Base-by-base conservation (phyloP, 495 filamentous ascomycete genomes). In the Oidiodendron maius region DNA sequence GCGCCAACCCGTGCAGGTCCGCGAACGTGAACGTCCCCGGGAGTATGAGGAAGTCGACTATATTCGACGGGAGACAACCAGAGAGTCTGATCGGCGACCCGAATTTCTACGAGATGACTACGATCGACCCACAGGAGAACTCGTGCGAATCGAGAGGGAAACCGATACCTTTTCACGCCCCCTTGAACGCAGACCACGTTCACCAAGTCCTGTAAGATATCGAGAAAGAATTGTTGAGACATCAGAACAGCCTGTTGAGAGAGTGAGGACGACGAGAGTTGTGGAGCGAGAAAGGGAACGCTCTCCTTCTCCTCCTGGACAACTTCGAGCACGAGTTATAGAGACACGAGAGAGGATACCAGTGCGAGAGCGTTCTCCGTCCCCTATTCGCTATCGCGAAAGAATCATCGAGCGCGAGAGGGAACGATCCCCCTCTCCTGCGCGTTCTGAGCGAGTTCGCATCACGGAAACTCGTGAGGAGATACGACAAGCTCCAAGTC, bases 51-150 rank as follows among this genome's bases (percentile, higher is more conserved):
- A 61, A 25, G 39, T 50, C 20, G 50, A 55, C 26, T 22, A 49
- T 46, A 38, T 72, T 67, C 57, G 57, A 61, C 46, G 52, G 64
- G 32, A 61, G 65, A 40, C 68, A 70, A 37, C 13, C 3, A 58
- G 60, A 20, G 66, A 61, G 21, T 55, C 59, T 12, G 62, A 61
- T 18, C 65, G 63, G 12, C 59, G 65, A n/a, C 75, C 73, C 25
- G 75, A 77, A 10, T 80, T 80, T 54, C 57, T 80, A 12, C 66
- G 69, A 42, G 74, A 78, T 10, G 77, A 78, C 50, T 77, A 76
- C 50, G 69, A 67, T 25, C 58, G 60, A 47, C 4, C 11, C 20
- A 58, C 59, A 38, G 62, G 65, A 24, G 75, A 72, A 15, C 50
- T 79, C 47, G 75, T 78, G 3, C 17, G 77, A 10, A 50, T 71